Evolutionary conservation across 2,329 filamentous ascomycete genomes (phyloP).

Genomic region (Talaromyces pinophilus): DNA sequence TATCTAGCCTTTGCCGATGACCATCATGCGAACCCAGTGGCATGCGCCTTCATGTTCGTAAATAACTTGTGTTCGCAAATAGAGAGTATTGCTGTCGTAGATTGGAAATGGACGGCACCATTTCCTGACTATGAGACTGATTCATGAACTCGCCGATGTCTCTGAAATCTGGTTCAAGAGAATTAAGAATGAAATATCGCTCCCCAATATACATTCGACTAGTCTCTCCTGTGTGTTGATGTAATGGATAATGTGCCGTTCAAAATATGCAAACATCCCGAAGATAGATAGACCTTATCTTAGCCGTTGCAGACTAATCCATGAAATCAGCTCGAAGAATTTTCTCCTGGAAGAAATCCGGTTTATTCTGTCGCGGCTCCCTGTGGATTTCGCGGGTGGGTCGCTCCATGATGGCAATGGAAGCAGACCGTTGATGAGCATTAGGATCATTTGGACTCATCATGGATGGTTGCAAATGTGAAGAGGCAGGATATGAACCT

Average conservation of each 20-base stretch:
- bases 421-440: constrained; percentile 43
- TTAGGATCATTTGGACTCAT: constrained; percentile 32
- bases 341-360: constrained; percentile 93
- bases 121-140: not conserved
- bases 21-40: not conserved
- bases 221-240: constrained; percentile 1
- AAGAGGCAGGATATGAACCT: constrained; percentile 33
- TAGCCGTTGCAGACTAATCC: constrained; percentile 60
- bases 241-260: not conserved
- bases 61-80: not conserved
- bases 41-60: not conserved
- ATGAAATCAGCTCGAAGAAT: constrained; percentile 98
- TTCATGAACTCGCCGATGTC: not conserved
- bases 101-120: not conserved
- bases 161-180: not conserved
- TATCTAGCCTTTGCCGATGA: not conserved
- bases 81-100: not conserved
- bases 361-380: constrained; percentile 63
- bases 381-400: constrained; percentile 50
- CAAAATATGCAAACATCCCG: not conserved
- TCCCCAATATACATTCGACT: not conserved
- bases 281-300: constrained; percentile 15
- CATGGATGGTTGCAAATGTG: constrained; percentile 38
- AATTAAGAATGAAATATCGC: not conserved
- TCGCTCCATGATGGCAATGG: constrained; percentile 58